Evolutionary conservation across 2,329 filamentous ascomycete species (phyloP).

Genomic region (Anisogramma anomala): DNA sequence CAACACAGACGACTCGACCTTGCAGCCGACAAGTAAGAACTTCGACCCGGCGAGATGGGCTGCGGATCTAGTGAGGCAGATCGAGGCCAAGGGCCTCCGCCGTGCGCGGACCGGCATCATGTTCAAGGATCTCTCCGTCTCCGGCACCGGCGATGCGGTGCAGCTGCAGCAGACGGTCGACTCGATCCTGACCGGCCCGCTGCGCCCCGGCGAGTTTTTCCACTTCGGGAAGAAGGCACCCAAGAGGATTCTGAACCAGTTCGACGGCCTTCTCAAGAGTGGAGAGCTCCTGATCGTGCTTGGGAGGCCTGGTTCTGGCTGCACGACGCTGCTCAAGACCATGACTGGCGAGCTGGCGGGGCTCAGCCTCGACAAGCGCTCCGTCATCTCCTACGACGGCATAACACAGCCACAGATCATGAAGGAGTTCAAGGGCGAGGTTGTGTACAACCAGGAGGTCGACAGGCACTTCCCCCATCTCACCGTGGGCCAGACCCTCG

Average conservation of each 20-base stretch:
- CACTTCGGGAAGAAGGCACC: slow-evolving; percentile 31
- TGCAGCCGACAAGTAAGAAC: slow-evolving; percentile 27
- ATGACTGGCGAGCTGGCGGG: slow-evolving; percentile 50
- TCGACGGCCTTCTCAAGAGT: slow-evolving; percentile 51
- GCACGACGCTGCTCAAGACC: slow-evolving; percentile 52
- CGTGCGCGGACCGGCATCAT: slow-evolving; percentile 46
- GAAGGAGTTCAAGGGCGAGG: slow-evolving; percentile 51
- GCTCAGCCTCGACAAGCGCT: slow-evolving; percentile 37
- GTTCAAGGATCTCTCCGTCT: slow-evolving; percentile 55
- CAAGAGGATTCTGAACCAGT: slow-evolving; percentile 51
- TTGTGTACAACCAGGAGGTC: slow-evolving; percentile 65
- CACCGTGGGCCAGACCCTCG: slow-evolving; percentile 61
- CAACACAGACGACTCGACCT: slow-evolving; percentile 21
- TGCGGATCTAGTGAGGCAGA: slow-evolving; percentile 25
- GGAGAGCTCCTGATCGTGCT: slow-evolving; percentile 61
- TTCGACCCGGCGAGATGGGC: slow-evolving; percentile 35
- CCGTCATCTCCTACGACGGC: slow-evolving; percentile 51
- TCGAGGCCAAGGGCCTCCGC: slow-evolving; percentile 45
- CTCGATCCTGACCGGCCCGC: slow-evolving; percentile 44
- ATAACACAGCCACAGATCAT: slow-evolving; percentile 41
- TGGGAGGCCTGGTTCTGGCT: slow-evolving; percentile 54
- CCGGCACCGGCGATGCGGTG: slow-evolving; percentile 53
- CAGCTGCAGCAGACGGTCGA: slow-evolving; percentile 58
- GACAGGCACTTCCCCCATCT: slow-evolving; percentile 70
- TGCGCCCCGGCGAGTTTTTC: slow-evolving; percentile 46